Evolutionary conservation across 2,329 filamentous ascomycete species (phyloP).

Genomic region (Lecanosticta acicola): DNA sequence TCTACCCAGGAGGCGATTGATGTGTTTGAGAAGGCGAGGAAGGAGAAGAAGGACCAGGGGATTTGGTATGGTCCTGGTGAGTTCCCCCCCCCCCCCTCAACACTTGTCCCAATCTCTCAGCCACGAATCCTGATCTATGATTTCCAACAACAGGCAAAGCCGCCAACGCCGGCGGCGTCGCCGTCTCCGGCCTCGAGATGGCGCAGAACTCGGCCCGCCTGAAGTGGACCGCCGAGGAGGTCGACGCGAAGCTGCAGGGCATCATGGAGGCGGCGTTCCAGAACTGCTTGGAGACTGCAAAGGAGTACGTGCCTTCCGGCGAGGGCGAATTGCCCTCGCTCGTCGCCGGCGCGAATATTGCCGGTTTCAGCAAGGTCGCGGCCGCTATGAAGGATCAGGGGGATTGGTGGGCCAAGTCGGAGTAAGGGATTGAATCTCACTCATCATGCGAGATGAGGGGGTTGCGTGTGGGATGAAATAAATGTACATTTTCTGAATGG

Average conservation of each 20-base stretch:
- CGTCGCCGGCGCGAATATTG: slow-evolving; percentile 93
- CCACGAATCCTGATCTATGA: slow-evolving; percentile 2
- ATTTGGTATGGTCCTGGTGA: slow-evolving; percentile 87
- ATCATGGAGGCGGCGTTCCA: slow-evolving; percentile 96
- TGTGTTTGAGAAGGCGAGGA: slow-evolving; percentile 75
- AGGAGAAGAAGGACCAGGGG: slow-evolving; percentile 60
- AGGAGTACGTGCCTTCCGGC: slow-evolving; percentile 72
- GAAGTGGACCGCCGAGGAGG: slow-evolving; percentile 81
- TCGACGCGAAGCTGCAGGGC: slow-evolving; percentile 74
- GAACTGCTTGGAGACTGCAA: slow-evolving; percentile 80
- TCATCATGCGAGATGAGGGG: too few species aligned
- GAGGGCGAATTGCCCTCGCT: slow-evolving; percentile 84
- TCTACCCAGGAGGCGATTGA: slow-evolving; percentile 95
- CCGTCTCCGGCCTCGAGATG: slow-evolving; percentile 97
- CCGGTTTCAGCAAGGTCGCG: slow-evolving; percentile 94
- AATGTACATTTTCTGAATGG: too few species aligned
- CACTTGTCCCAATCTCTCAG: not conserved
- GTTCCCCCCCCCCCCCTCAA: slow-evolving; percentile 1
- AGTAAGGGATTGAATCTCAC: too few species aligned
- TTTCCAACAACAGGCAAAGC: slow-evolving; percentile 63
- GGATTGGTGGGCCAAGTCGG: slow-evolving; percentile 70
- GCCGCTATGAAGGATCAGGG: slow-evolving; percentile 93
- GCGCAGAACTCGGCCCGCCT: slow-evolving; percentile 91
- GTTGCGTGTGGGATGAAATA: too few species aligned
- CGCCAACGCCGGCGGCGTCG: slow-evolving; percentile 94